Evolutionary conservation across 2,329 filamentous ascomycete species (phyloP), one percentile per base, ranked within the genome.

Genomic region (Aplosporella prunicola): DNA sequence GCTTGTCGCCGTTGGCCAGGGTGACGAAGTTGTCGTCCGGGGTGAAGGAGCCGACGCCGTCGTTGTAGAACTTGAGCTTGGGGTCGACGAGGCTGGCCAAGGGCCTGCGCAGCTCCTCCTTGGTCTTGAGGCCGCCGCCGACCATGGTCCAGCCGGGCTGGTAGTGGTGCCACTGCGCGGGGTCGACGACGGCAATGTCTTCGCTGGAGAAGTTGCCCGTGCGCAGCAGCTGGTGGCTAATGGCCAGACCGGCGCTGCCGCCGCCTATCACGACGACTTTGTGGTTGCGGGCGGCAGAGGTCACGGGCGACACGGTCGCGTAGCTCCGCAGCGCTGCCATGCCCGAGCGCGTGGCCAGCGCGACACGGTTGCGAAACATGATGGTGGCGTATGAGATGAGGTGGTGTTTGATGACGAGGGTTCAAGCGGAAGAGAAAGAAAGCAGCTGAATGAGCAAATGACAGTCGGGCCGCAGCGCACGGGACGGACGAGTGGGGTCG

Each of bases 141-240:
- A 81, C 78, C 1, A 82, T 63, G 2, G 78, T 82, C 77, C 77
- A 82, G 37, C 78, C 78, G 1, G 78, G 76, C 54, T 82, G 78
- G 52, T 80, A 82, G 58, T 82, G 67, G 51, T 82, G 77, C 65
- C 68, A 77, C 45, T 60, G 52, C 1, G 77, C 67, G 0, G 78
- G 78, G 45, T 82, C 78, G 28, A 82, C 59, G 17, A 82, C 49
- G 18, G 78, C 77, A 43, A 82, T 78, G 42, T 82, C 78, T 20
- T 75, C 63, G 28, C 66, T 59, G 0, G 55, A 45, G 48, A 80
- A 80, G 17, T 66, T 66, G 28, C 74, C 75, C 0, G 66, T 63
- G 2, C 68, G 68, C 3, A 82, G 68, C 3, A 85, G 69, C 60
- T 84, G 80, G 49, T 82, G 78, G 48, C 75, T 76, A 50, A 81